A percentile compares a stretch with the other conserved stretches of the same genome.
phyloP scores from a whole-genome alignment of 2,329 filamentous ascomycete genomes.

The Calonectria pauciramosa region DNA sequence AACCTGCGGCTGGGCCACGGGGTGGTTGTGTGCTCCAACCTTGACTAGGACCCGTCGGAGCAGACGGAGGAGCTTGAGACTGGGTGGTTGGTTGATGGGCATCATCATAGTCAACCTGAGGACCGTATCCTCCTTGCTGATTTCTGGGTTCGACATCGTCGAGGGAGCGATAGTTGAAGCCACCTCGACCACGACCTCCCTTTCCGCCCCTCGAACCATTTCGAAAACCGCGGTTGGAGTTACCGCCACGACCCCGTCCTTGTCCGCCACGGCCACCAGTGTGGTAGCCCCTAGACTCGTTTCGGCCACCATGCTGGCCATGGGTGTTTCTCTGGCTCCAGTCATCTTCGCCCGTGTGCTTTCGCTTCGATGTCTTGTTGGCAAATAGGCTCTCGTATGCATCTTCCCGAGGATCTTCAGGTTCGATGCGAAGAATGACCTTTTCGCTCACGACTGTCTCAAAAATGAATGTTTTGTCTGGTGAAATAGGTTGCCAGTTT shows the following conservation, averaged over 20 bases:
- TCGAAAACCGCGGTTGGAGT: slow-evolving; percentile 54
- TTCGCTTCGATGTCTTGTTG: slow-evolving; percentile 72
- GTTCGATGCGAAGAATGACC: slow-evolving; percentile 83
- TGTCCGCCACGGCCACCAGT: slow-evolving; percentile 57
- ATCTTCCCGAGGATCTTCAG: slow-evolving; percentile 73
- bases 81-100: slow-evolving; percentile 46
- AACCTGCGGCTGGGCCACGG: slow-evolving; percentile 35
- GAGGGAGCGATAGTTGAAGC: slow-evolving; percentile 73
- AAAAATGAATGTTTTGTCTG: slow-evolving; percentile 80
- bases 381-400: slow-evolving; percentile 74
- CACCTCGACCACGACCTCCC: slow-evolving; percentile 59
- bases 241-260: slow-evolving; percentile 53
- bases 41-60: slow-evolving; percentile 41
- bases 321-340: slow-evolving; percentile 50
- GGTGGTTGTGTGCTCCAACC: slow-evolving; percentile 39
- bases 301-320: slow-evolving; percentile 54
- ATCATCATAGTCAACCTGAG: slow-evolving; percentile 64
- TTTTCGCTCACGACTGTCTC: slow-evolving; percentile 91
- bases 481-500: slow-evolving; percentile 83
- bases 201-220: slow-evolving; percentile 57
- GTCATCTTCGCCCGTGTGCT: slow-evolving; percentile 65
- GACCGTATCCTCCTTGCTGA: slow-evolving; percentile 57
- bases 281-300: slow-evolving; percentile 58
- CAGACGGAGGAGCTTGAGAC: slow-evolving; percentile 35
- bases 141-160: slow-evolving; percentile 72